Evolutionary conservation across 2,329 filamentous ascomycete species (phyloP), one percentile per base, ranked within the genome.

Genomic region (Sporothrix inflata): DNA sequence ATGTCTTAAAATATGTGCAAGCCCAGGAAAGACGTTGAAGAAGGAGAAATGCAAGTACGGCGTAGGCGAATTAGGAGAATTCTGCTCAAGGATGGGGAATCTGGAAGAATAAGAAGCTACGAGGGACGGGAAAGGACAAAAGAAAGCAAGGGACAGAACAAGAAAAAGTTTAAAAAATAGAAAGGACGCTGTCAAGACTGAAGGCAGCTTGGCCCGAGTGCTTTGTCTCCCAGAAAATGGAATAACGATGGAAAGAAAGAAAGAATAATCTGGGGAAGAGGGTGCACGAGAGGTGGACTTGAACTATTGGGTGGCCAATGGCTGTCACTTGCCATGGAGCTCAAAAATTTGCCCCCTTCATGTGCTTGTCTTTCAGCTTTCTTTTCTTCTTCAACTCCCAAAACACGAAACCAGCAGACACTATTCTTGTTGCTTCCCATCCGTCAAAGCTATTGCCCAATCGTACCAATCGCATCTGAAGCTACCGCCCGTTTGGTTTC

Each of bases 61-160:
- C 53, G 53, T 34, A 57, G 53, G 49, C 8, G 49, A 51, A 55
- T 55, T 55, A 55, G 53, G 53, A 55, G 24, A 57, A 57, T 57
- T 34, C 34, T 34, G 49, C 24, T 24, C 2, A 12, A 57, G 19
- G 16, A 57, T 34, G 53, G 53, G 27, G 53, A 57, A 19, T 12
- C 34, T 27, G 27, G 53, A 34, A 34, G 24, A 12, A 57, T n/a
- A 34, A 57, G 19, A 53, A 53, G 49, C 49, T n/a, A 53, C 49
- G n/a, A 53, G 49, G 49, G 49, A 53, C 49, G 21, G 49, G 21
- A 53, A 12, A 8, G 6, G n/a, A 53, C 49, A 21, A 21, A 21
- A 47, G 11, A 47, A 47, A 8, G 2, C 14, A 57, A 57, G 21
- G 12, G 16, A 14, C 53, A 30, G 12, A 30, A 55, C 4, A 55